Percentiles rank a stretch among this genome's conserved stretches.
Conservation (phyloP, 768 basidiomycete species). For the Boletus rubroflammeus region DNA sequence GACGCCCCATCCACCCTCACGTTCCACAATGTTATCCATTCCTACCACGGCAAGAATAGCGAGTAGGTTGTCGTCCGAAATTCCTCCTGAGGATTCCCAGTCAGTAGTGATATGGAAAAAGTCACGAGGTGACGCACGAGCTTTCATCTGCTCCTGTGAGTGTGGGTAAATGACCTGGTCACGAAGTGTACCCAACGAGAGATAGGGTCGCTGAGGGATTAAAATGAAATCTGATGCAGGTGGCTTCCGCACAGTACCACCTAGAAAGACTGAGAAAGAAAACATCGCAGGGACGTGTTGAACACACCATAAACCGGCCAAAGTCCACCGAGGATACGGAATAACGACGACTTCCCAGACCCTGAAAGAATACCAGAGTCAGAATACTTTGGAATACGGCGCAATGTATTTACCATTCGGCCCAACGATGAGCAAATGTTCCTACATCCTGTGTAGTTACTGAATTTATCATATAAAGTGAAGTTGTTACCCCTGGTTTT, state of each 20-base stretch:
- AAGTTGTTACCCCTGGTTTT: slow-evolving; percentile 64
- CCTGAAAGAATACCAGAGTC: slow-evolving; percentile 37
- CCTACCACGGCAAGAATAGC: slow-evolving; percentile 72
- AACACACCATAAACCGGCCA: slow-evolving; percentile 69
- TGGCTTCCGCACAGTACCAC: slow-evolving; percentile 86
- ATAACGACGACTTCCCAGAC: slow-evolving; percentile 86
- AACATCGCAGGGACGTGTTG: not conserved
- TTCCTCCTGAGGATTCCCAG: slow-evolving; percentile 45
- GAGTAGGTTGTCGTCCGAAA: slow-evolving; percentile 73
- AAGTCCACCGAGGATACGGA: slow-evolving; percentile 94
- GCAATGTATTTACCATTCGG: slow-evolving; percentile 68
- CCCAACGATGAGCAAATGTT: slow-evolving; percentile 90
- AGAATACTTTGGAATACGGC: not conserved
- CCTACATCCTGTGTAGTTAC: slow-evolving; percentile 39
- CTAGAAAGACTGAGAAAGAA: slow-evolving; percentile 20
- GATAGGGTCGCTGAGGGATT: slow-evolving; percentile 94
- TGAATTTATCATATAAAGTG: not conserved
- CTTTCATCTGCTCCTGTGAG: slow-evolving; percentile 72
- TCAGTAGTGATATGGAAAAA: slow-evolving; percentile 2
- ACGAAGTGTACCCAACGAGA: slow-evolving; percentile 88
- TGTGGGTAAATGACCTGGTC: slow-evolving; percentile 98
- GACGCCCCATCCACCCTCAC: slow-evolving; percentile 95
- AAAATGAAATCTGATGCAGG: slow-evolving; percentile 85
- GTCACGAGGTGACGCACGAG: slow-evolving; percentile 44
- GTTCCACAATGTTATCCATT: slow-evolving; percentile 81